phyloP scores from a whole-genome alignment of 2,329 filamentous ascomycete species.

The Fusarium sp. region DNA sequence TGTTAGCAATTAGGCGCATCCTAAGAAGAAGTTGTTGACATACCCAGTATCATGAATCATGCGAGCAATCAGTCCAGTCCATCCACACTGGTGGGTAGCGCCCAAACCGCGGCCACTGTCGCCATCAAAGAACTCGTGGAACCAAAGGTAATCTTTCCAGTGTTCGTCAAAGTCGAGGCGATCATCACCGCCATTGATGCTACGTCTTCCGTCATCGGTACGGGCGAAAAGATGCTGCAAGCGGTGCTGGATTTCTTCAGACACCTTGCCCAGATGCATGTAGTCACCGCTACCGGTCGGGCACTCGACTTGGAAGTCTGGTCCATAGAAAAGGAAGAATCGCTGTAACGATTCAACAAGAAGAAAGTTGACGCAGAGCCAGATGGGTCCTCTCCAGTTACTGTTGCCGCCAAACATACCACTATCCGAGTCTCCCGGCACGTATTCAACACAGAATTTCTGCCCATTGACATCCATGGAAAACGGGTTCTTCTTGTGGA shows the following conservation, averaged over 20 bases:
- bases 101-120: slow-evolving; percentile 90
- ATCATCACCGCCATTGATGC: slow-evolving; percentile 88
- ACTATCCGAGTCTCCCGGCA: slow-evolving; percentile 96
- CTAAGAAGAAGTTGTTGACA: slow-evolving; percentile 52
- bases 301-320: slow-evolving; percentile 89
- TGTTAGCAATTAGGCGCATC: slow-evolving; percentile 56
- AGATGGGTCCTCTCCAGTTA: slow-evolving; percentile 97
- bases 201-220: slow-evolving; percentile 86
- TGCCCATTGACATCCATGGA: slow-evolving; percentile 97
- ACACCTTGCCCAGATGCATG: slow-evolving; percentile 95
- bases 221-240: slow-evolving; percentile 91
- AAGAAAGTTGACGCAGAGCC: slow-evolving; percentile 96
- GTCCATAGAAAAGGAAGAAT: slow-evolving; percentile 97
- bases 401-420: slow-evolving; percentile 96
- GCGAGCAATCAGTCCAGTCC: slow-evolving; percentile 95
- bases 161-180: slow-evolving; percentile 90
- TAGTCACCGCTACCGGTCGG: slow-evolving; percentile 92
- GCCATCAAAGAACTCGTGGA: slow-evolving; percentile 97
- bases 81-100: slow-evolving; percentile 94
- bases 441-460: slow-evolving; percentile 86
- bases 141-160: slow-evolving; percentile 90
- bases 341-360: slow-evolving; percentile 94
- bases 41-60: slow-evolving; percentile 99
- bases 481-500: slow-evolving; percentile 89
- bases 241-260: slow-evolving; percentile 94